Conservation (phyloP, 225 moss, liverwort and hornwort species). For the Bryum argenteum region DNA sequence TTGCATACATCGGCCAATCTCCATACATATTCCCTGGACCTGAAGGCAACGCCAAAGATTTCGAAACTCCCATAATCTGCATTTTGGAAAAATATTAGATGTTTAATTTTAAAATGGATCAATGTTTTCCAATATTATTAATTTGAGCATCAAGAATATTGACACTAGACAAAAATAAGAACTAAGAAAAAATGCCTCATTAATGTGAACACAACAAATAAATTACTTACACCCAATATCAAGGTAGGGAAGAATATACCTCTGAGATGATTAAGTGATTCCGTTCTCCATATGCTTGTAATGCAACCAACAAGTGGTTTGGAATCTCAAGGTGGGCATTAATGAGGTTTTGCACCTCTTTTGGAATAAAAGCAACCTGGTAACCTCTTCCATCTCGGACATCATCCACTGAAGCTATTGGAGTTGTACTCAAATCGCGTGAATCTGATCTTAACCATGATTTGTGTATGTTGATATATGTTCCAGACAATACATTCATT, state of each 20-base stretch:
- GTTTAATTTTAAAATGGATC: neutral
- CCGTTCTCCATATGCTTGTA: neutral
- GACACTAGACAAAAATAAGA: neutral
- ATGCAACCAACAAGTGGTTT: neutral
- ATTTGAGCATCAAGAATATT: neutral
- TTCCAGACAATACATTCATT: neutral
- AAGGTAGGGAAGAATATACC: neutral
- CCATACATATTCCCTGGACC: neutral
- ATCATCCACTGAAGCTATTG: neutral
- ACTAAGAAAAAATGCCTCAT: neutral
- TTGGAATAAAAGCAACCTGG: neutral
- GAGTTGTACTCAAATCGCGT: neutral
- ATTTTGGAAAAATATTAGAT: neutral
- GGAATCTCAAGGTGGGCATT: neutral
- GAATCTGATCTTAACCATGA: neutral
- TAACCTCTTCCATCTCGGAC: slow-evolving; percentile 4
- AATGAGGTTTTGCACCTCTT: slow-evolving; percentile 1
- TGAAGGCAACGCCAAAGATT: neutral
- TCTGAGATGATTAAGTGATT: neutral
- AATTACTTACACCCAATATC: neutral
- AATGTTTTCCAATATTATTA: neutral
- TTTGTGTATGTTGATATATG: neutral
- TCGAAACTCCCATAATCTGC: neutral
- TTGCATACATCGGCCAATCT: neutral
- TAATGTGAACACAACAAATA: neutral